Conservation (phyloP, 306 rosid species). For the Lathyrus sativus region DNA sequence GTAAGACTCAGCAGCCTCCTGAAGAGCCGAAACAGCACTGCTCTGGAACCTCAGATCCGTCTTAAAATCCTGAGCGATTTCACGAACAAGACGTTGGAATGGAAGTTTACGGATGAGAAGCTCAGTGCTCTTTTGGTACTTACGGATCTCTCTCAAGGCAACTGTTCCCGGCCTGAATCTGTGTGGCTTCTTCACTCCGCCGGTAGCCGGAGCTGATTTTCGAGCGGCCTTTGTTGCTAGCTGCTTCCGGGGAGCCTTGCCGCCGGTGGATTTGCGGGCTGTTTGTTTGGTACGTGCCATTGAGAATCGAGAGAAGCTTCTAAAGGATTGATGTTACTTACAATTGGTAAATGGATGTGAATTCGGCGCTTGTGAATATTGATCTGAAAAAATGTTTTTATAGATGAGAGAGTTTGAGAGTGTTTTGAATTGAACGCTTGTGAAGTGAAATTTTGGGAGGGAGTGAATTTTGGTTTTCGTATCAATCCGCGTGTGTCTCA, state of each 20-base stretch:
- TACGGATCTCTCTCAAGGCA: slow-evolving; percentile 50
- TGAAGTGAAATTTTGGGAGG: slow-evolving; percentile 21
- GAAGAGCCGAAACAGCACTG: slow-evolving; percentile 45
- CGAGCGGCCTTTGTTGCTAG: slow-evolving; percentile 47
- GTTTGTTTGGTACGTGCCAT: slow-evolving; percentile 54
- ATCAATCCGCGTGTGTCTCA: slow-evolving; percentile 3
- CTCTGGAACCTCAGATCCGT: slow-evolving; percentile 51
- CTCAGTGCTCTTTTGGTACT: slow-evolving; percentile 50
- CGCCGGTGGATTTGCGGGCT: slow-evolving; percentile 47
- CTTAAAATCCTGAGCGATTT: slow-evolving; percentile 51
- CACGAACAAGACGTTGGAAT: slow-evolving; percentile 50
- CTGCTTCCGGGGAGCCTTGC: slow-evolving; percentile 52
- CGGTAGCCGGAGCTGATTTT: slow-evolving; percentile 50
- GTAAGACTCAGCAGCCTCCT: slow-evolving; percentile 46
- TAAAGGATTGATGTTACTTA: background rate
- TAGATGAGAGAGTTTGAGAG: background rate
- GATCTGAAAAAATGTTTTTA: background rate
- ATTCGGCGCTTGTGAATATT: rapidly evolving
- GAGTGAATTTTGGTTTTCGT: background rate
- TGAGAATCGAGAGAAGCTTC: background rate
- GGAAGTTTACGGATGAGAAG: slow-evolving; percentile 46
- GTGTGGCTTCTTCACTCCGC: slow-evolving; percentile 54
- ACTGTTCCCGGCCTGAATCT: slow-evolving; percentile 48
- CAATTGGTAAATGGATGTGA: no score
- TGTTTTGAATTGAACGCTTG: background rate